These are phyloP conservation scores for Scheffersomyces cryptocercus DNA, from an alignment of 1,139 yeast species.

Conservation along the genomic window DNA sequence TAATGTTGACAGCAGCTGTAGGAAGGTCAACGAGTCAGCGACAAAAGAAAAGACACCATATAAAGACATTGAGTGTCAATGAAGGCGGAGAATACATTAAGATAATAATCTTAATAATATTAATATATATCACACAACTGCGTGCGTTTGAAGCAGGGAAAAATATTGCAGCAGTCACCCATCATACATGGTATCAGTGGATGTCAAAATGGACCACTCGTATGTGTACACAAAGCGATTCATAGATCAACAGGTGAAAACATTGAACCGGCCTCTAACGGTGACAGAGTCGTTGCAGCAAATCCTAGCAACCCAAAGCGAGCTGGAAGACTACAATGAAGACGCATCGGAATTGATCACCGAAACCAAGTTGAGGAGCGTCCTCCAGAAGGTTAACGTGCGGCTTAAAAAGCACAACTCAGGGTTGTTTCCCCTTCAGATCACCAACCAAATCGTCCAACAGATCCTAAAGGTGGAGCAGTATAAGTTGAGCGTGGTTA, in stretches of 20 bases:
- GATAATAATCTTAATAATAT: too few relatives aligned
- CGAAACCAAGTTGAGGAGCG: conserved; percentile 22
- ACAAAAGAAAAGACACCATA: too few relatives aligned
- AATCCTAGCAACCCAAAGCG: conserved; percentile 14
- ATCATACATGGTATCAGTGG: too few relatives aligned
- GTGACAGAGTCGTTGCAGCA: conserved; percentile 14
- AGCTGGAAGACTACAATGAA: conserved; percentile 6
- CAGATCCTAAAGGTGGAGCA: conserved; percentile 38
- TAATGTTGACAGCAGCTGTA: too few relatives aligned
- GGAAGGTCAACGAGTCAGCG: too few relatives aligned
- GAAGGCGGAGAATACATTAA: too few relatives aligned
- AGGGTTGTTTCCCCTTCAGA: conserved; percentile 28
- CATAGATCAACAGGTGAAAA: conserved; percentile 28
- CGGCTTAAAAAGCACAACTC: conserved; percentile 31
- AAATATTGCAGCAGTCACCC: too few relatives aligned
- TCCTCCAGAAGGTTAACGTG: conserved; percentile 28
- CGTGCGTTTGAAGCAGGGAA: too few relatives aligned
- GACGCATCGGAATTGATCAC: conserved; percentile 10
- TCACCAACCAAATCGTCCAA: conserved; percentile 36
- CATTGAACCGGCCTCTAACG: conserved; percentile 25
- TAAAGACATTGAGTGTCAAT: too few relatives aligned
- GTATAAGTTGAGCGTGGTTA: conserved; percentile 27
- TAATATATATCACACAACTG: too few relatives aligned
- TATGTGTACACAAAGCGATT: conserved; percentile 32
- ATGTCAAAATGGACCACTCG: conserved; percentile 7